Percentiles rank a stretch among this genome's conserved stretches.
These are phyloP conservation scores for Aspergillus vadensis DNA, from an alignment of 2,329 filamentous ascomycete species.

Conservation along the genomic window DNA sequence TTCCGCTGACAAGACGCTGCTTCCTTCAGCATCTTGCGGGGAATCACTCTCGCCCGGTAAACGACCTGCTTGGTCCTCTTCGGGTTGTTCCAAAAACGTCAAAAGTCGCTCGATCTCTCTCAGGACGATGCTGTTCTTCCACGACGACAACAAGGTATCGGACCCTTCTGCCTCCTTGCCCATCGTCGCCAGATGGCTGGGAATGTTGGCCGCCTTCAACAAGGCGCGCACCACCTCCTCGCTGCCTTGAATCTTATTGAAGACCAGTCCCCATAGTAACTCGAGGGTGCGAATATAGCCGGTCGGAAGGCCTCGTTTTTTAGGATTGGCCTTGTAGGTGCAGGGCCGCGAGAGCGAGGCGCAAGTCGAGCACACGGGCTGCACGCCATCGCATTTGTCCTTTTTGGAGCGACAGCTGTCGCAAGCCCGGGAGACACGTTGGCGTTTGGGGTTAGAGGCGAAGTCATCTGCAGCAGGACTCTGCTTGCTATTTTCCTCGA, in stretches of 20 bases:
- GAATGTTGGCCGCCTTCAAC: constrained; percentile 51
- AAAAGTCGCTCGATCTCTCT: constrained; percentile 65
- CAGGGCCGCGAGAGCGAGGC: constrained; percentile 64
- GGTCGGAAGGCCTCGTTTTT: constrained; percentile 77
- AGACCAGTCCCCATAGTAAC: constrained; percentile 66
- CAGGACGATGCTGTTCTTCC: constrained; percentile 64
- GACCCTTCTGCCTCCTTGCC: constrained; percentile 50
- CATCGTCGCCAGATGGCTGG: constrained; percentile 37
- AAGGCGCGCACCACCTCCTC: constrained; percentile 61
- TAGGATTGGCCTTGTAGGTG: constrained; percentile 71
- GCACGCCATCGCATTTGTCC: constrained; percentile 72
- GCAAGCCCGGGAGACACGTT: constrained; percentile 68
- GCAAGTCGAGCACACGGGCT: constrained; percentile 69
- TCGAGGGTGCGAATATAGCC: constrained; percentile 77
- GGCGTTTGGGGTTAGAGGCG: constrained; percentile 55
- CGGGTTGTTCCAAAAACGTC: constrained; percentile 44
- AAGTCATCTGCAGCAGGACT: constrained; percentile 29
- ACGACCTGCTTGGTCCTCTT: constrained; percentile 38
- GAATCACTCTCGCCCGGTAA: constrained; percentile 29
- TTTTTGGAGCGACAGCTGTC: constrained; percentile 68
- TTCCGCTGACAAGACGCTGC: constrained; percentile 30
- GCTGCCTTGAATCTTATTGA: constrained; percentile 61
- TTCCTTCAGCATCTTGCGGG: constrained; percentile 33
- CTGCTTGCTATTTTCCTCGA: constrained; percentile 33
- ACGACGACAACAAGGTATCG: constrained; percentile 61